Percentiles rank a stretch among this genome's conserved stretches.
phyloP scores from a whole-genome alignment of 2,329 filamentous ascomycete species.

The Aureobasidium lini region DNA sequence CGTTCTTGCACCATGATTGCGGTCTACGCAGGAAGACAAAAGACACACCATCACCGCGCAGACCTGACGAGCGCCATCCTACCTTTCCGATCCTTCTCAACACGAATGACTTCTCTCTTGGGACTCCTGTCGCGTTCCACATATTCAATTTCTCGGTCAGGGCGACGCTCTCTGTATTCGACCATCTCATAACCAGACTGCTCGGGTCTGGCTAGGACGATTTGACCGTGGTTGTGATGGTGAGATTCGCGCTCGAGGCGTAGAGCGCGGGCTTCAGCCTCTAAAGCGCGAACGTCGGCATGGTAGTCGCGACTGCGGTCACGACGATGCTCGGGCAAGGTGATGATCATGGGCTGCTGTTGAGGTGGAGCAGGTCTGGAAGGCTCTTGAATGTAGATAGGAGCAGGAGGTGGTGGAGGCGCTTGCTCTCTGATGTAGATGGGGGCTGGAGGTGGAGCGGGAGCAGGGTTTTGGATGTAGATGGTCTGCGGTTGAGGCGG shows the following conservation, averaged over 20 bases:
- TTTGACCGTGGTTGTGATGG: constrained; percentile 23
- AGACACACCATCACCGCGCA: constrained; percentile 47
- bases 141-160: constrained; percentile 49
- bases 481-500: constrained; percentile 11
- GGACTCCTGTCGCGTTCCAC: constrained; percentile 35
- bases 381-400: constrained; percentile 23
- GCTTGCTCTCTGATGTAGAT: constrained; percentile 24
- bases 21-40: constrained; percentile 11
- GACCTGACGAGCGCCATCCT: constrained; percentile 82
- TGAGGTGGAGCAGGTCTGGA: constrained; percentile 17
- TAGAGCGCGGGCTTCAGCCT: constrained; percentile 55
- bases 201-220: constrained; percentile 33
- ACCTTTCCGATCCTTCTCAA: constrained; percentile 93
- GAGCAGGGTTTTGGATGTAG: constrained; percentile 19
- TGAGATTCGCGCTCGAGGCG: constrained; percentile 49
- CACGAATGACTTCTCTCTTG: constrained; percentile 52
- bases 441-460: constrained; percentile 8
- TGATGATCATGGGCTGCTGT: constrained; percentile 26
- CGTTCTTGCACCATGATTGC: background rate
- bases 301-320: constrained; percentile 58
- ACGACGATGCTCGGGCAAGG: constrained; percentile 40
- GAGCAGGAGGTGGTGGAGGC: constrained; percentile 9
- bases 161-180: constrained; percentile 47
- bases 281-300: constrained; percentile 63
- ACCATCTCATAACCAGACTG: constrained; percentile 39